Percentiles rank a stretch among this genome's conserved stretches.
Evolutionary conservation across 371 early-diverging fungal genomes (phyloP).

Genomic region (Spraguea lophii): DNA sequence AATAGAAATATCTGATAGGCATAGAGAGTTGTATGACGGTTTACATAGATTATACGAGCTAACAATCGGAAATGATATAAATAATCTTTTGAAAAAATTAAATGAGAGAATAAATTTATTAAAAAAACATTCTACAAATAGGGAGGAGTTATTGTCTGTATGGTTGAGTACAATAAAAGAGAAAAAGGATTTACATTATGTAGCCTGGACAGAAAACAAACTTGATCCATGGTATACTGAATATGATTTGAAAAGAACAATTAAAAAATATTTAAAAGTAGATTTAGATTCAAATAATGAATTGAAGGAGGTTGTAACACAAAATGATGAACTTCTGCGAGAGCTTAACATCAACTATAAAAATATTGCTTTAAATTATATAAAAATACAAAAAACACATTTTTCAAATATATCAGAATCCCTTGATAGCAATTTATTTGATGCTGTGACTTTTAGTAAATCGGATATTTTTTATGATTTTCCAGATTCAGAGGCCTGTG

Average conservation of each 20-base stretch:
- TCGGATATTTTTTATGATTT: slow-evolving; percentile 19
- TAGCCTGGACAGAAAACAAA: slow-evolving; percentile 12
- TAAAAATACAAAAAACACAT: slow-evolving; percentile 8
- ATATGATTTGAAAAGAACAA: slow-evolving; percentile 13
- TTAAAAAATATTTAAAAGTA: slow-evolving; percentile 14
- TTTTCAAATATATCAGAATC: slow-evolving; percentile 3
- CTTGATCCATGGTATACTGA: slow-evolving; percentile 29
- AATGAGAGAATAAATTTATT: slow-evolving; percentile 7
- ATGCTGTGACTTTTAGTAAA: too few species aligned
- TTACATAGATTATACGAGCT: not conserved
- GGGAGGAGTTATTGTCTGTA: slow-evolving; percentile 1
- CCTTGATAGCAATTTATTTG: too few species aligned
- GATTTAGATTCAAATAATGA: slow-evolving; percentile 1
- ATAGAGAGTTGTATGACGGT: slow-evolving; percentile 14
- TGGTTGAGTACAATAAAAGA: slow-evolving; percentile 1
- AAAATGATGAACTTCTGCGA: slow-evolving; percentile 2
- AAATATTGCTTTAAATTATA: not conserved
- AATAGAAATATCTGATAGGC: slow-evolving; percentile 15
- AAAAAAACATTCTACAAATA: slow-evolving; percentile 5
- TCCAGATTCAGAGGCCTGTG: not conserved
- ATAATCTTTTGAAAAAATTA: slow-evolving; percentile 7
- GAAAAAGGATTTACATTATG: slow-evolving; percentile 6
- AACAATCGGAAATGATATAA: slow-evolving; percentile 9
- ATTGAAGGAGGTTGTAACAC: not conserved
- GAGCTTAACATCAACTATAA: not conserved